These are phyloP conservation scores for Omphalea diandra DNA, from an alignment of 441 rosid genomes.

Conservation along the genomic window DNA sequence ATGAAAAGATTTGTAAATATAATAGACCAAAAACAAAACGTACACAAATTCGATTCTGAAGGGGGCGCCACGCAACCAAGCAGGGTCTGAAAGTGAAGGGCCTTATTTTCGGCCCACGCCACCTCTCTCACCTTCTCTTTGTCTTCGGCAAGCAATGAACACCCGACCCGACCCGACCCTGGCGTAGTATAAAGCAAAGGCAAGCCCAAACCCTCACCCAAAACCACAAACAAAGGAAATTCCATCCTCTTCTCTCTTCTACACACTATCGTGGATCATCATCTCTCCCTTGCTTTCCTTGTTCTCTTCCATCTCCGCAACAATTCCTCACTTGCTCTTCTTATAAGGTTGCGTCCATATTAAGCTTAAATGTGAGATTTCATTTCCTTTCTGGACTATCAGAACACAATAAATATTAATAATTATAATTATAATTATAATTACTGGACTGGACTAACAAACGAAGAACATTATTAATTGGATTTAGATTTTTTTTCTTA, in stretches of 20 bases:
- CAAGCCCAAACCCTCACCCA: slow-evolving; percentile 2
- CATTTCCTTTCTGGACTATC: no score
- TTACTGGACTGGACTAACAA: neutral
- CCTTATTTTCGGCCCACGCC: slow-evolving; percentile 1
- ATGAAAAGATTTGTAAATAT: neutral
- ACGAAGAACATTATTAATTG: neutral
- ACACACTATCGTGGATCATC: neutral
- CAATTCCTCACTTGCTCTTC: neutral
- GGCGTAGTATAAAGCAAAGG: no score
- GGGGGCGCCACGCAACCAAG: slow-evolving; percentile 15
- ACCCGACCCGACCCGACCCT: slow-evolving; percentile 2
- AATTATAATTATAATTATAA: no score
- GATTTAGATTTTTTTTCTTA: neutral
- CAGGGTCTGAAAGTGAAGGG: neutral
- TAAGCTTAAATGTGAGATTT: no score
- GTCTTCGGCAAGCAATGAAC: neutral
- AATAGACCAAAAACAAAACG: neutral
- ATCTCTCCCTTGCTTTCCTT: slow-evolving; percentile 12
- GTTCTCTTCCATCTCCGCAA: slow-evolving; percentile 5
- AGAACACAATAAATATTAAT: no score
- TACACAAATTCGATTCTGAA: neutral
- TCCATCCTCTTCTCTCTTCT: neutral
- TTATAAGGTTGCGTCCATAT: neutral
- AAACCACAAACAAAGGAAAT: neutral
- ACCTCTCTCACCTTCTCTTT: neutral